Base-by-base conservation (phyloP, 345 rosid genomes). In the Eucalyptus guilfoylei region DNA sequence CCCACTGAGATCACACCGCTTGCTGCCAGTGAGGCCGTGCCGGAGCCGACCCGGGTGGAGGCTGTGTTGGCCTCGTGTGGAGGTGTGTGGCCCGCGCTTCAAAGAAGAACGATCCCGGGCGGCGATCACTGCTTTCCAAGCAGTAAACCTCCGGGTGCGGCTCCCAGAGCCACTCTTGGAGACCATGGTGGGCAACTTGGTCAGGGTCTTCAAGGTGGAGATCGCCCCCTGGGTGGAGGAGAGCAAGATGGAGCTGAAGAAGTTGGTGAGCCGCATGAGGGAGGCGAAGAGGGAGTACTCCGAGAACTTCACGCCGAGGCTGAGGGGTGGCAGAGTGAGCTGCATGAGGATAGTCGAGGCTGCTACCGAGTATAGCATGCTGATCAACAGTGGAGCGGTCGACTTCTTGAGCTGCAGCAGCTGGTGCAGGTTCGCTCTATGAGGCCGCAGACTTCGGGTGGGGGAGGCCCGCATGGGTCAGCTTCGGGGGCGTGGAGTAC, bases 381-480 rank as follows among this genome's bases (percentile, higher is more conserved):
- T 86, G 21, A n/a, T 37, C 30, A 87, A 49, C 26, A 15, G 69
- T 8, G 83, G 89, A 4, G 89, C 87, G 28, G 47, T 87, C 14
- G 91, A 92, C 32, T 3, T 88, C 26, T 92, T 88, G 45, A 50
- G n/a, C 32, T 87, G 88, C 42, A 40, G 88, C 11, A 92, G 93
- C 76, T 92, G 90, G 91, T 91, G 92, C 40, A n/a, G 85, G 28
- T 83, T 90, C 10, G 5, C 9, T 91, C 44, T 88, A 89, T 42
- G 91, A 89, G 13, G 90, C 80, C 11, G 90, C 52, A 7, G 92
- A 92, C 88, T 91, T 90, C 69, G 92, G 91, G 26, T 92, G 94
- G 93, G 92, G 93, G 42, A 91, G 86, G 64, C 94, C 94, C 6
- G 14, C 26, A 6, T 90, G 94, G 93, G 86, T 89, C 54, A 88